phyloP scores from a whole-genome alignment of 2,329 filamentous ascomycete species.

The Emericellopsis cladophorae region DNA sequence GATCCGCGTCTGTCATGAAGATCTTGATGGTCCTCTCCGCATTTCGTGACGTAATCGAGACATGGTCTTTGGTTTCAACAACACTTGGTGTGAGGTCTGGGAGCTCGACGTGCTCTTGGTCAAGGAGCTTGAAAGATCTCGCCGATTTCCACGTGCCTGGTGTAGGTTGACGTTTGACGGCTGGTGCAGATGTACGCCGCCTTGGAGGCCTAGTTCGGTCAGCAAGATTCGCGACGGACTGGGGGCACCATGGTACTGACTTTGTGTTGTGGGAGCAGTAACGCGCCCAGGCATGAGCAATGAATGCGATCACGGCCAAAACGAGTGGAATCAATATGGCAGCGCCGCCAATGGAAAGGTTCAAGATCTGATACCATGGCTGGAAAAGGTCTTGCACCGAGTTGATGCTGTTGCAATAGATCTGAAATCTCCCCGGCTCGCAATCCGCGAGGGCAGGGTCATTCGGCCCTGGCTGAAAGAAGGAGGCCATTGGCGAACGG shows the following conservation, averaged over 20 bases:
- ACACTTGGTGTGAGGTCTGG: neutral
- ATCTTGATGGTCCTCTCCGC: too few relatives aligned
- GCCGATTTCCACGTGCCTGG: constrained; percentile 1
- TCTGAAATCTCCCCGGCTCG: constrained; percentile 8
- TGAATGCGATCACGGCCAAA: neutral
- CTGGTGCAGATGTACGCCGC: neutral
- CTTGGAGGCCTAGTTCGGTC: too few relatives aligned
- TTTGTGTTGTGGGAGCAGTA: too few relatives aligned
- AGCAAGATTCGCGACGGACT: too few relatives aligned
- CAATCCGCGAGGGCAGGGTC: constrained; percentile 13
- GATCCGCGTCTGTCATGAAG: too few relatives aligned
- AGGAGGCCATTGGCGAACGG: constrained; percentile 15
- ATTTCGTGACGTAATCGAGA: constrained; percentile 1
- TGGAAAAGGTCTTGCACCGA: constrained; percentile 8
- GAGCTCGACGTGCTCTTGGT: neutral
- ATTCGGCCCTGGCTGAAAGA: constrained; percentile 16
- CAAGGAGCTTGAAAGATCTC: constrained; percentile 2
- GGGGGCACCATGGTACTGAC: too few relatives aligned
- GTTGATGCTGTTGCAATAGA: constrained; percentile 17
- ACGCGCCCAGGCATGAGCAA: too few relatives aligned
- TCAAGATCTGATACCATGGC: constrained; percentile 13
- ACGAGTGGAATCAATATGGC: constrained; percentile 10
- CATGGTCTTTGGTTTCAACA: constrained; percentile 1
- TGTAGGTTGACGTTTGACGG: neutral
- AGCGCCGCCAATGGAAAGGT: constrained; percentile 11